Evolutionary conservation across 1,139 yeast species (phyloP).

Genomic region (Yamadazyma membranifaciens): DNA sequence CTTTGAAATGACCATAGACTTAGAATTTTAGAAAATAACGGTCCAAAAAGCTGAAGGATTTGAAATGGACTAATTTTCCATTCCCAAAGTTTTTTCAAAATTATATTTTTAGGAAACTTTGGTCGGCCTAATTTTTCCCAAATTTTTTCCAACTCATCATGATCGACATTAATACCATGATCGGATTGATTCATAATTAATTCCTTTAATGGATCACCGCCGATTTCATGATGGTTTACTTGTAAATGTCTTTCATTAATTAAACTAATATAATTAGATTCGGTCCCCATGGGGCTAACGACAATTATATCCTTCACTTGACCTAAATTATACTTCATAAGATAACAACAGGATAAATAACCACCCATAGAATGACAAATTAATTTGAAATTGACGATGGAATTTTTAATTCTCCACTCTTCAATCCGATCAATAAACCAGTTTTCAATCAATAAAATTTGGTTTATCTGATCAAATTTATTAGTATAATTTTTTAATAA

Average conservation of each 20-base stretch:
- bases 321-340: conserved; percentile 36
- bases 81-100: conserved; percentile 37
- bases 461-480: conserved; percentile 26
- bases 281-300: conserved; percentile 50
- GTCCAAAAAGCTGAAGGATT: conserved; percentile 37
- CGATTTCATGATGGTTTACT: conserved; percentile 29
- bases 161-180: conserved; percentile 13
- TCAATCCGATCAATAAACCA: conserved; percentile 47
- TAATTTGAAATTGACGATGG: conserved; percentile 27
- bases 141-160: conserved; percentile 22
- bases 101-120: conserved; percentile 34
- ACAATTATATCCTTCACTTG: conserved; percentile 30
- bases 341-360: conserved; percentile 38
- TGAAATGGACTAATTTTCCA: conserved; percentile 43
- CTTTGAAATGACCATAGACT: conserved; percentile 45
- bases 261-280: conserved; percentile 36
- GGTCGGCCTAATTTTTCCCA: conserved; percentile 42
- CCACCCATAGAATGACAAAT: conserved; percentile 49
- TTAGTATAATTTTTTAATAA: conserved; percentile 24
- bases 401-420: conserved; percentile 31
- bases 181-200: conserved; percentile 20
- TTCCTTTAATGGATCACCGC: conserved; percentile 30
- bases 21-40: conserved; percentile 39
- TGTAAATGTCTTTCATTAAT: conserved; percentile 31
- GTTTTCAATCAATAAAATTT: conserved; percentile 34